Evolutionary conservation across 2,329 filamentous ascomycete genomes (phyloP).

Genomic region (Myriosclerotinia duriaeana): DNA sequence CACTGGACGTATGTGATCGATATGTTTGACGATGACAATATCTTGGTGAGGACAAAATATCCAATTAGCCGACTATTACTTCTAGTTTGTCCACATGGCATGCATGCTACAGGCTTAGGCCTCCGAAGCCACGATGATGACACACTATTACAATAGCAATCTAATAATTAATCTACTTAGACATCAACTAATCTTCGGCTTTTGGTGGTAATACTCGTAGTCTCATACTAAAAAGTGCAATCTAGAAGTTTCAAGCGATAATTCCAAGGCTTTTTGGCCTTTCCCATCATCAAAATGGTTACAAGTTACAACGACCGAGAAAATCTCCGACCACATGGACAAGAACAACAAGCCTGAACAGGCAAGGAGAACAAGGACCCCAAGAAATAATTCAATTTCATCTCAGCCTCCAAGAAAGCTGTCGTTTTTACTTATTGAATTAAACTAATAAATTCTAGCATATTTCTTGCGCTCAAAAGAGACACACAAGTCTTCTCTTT

Average conservation of each 20-base stretch:
- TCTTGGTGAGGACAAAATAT: conserved; percentile 10
- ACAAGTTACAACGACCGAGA: conserved; percentile 6
- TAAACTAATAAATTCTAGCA: conserved; percentile 1
- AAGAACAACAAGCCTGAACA: conserved; percentile 4
- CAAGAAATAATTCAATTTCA: conserved; percentile 1
- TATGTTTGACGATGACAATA: conserved; percentile 1
- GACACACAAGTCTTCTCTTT: conserved; percentile 13
- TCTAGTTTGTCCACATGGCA: conserved; percentile 12
- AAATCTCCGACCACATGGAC: conserved; percentile 19
- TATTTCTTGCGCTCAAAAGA: neutral
- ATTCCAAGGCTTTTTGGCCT: conserved; percentile 2
- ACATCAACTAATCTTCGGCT: conserved; percentile 8
- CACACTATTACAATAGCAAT: conserved; percentile 2
- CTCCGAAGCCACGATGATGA: conserved; percentile 21
- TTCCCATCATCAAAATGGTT: conserved; percentile 5
- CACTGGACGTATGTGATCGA: conserved; percentile 1
- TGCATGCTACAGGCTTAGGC: conserved; percentile 13
- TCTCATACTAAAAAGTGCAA: conserved; percentile 1
- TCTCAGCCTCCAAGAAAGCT: conserved; percentile 18
- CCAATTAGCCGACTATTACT: conserved; percentile 12
- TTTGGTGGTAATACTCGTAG: neutral
- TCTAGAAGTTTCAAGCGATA: conserved; percentile 13
- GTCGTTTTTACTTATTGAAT: neutral
- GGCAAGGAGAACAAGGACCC: conserved; percentile 5
- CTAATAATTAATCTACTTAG: conserved; percentile 10